Evolutionary conservation across 208 protist species (phyloP).

Genomic region (Wallacemonas sp.): DNA sequence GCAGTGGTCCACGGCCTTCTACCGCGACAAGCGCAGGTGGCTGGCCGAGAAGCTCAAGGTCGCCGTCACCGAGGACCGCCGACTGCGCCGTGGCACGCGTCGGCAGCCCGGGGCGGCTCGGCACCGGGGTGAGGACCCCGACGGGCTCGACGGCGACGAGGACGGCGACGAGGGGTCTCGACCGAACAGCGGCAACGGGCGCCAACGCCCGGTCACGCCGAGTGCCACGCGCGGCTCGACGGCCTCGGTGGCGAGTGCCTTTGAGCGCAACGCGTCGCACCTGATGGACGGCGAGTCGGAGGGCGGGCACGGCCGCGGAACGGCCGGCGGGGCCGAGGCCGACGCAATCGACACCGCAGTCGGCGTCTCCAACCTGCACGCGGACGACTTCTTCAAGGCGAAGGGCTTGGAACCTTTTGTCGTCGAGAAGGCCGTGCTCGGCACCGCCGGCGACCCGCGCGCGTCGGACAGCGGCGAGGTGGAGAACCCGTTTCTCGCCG

Average conservation of each 20-base stretch:
- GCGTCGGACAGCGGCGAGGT: neutral
- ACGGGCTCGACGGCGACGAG: constrained; percentile 10
- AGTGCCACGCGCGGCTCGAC: neutral
- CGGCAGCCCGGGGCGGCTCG: neutral
- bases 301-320: constrained; percentile 8
- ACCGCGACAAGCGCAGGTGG: constrained; percentile 64
- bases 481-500: constrained; percentile 12
- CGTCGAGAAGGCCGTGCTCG: constrained; percentile 17
- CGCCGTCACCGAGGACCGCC: constrained; percentile 46
- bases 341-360: constrained; percentile 11
- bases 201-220: neutral
- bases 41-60: constrained; percentile 52
- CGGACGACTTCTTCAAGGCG: constrained; percentile 74
- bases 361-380: neutral
- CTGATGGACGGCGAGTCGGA: neutral
- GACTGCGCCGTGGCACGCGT: constrained; percentile 18
- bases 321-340: constrained; percentile 12
- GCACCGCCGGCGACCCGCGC: neutral
- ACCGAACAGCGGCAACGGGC: neutral
- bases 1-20: constrained; percentile 69
- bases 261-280: neutral
- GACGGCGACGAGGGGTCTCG: constrained; percentile 22
- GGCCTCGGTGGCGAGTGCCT: neutral
- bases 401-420: constrained; percentile 62
- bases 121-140: neutral